phyloP scores from a whole-genome alignment of 2,329 filamentous ascomycete species.

The Nigrograna mackinnonii region DNA sequence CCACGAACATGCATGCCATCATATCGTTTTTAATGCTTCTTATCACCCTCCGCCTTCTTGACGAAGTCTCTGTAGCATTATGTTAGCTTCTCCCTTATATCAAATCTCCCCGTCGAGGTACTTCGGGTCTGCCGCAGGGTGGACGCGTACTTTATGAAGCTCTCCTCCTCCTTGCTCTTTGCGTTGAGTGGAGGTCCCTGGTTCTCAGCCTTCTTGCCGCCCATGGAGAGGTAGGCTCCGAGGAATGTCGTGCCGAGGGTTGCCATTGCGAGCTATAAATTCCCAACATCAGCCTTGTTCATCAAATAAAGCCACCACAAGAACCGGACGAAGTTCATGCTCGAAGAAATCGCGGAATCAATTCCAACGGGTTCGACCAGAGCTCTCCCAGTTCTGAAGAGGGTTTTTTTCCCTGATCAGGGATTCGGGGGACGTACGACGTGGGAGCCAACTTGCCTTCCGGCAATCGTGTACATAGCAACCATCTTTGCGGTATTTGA shows the following conservation, averaged over 20 bases:
- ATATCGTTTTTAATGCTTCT: slow-evolving; percentile 15
- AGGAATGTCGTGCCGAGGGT: slow-evolving; percentile 43
- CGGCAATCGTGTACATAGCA: slow-evolving; percentile 54
- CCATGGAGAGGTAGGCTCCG: slow-evolving; percentile 39
- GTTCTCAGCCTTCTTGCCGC: slow-evolving; percentile 48
- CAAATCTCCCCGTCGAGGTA: neutral
- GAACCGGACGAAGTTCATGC: too few relatives aligned
- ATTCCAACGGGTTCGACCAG: too few relatives aligned
- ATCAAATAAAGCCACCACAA: neutral
- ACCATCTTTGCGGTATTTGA: slow-evolving; percentile 49
- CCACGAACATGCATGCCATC: slow-evolving; percentile 4
- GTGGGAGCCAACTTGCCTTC: slow-evolving; percentile 59
- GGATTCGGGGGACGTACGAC: slow-evolving; percentile 45
- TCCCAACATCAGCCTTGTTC: slow-evolving; percentile 8
- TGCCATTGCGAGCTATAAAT: slow-evolving; percentile 62
- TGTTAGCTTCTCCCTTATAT: slow-evolving; percentile 10
- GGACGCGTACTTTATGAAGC: slow-evolving; percentile 66
- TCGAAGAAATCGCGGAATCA: too few relatives aligned
- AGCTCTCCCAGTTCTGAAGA: too few relatives aligned
- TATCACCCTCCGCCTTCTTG: slow-evolving; percentile 39
- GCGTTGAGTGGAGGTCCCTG: slow-evolving; percentile 64
- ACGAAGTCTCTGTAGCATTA: slow-evolving; percentile 36
- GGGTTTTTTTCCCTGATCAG: too few relatives aligned
- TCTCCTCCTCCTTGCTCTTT: slow-evolving; percentile 68
- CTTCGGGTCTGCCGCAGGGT: neutral